phyloP scores from a whole-genome alignment of 164 flowering plant species.

The Stephania yunnanensis region DNA sequence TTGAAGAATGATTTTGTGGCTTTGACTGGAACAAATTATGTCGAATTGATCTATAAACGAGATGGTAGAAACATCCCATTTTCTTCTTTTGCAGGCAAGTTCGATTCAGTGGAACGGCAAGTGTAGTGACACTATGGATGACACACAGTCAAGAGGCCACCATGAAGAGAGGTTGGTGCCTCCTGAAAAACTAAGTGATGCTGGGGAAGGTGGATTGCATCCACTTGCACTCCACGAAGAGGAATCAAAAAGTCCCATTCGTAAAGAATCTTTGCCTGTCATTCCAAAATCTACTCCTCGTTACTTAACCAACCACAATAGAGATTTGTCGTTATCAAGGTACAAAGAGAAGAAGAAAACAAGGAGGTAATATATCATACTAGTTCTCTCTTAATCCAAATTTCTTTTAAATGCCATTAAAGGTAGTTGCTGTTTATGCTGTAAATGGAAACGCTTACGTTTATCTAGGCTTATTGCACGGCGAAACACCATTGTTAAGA shows the following conservation, averaged over 20 bases:
- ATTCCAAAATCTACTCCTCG: conserved; percentile 24
- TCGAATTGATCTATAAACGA: background rate
- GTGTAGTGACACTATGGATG: conserved; percentile 25
- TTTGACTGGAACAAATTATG: background rate
- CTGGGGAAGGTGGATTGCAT: conserved; percentile 16
- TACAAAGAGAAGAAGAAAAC: conserved; percentile 86
- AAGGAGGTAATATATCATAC: conserved; percentile 41
- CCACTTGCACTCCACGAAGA: conserved; percentile 15
- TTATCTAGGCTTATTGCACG: background rate
- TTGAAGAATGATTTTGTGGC: background rate
- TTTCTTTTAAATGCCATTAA: background rate
- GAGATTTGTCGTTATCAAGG: conserved; percentile 67
- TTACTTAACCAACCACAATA: conserved; percentile 44
- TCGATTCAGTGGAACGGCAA: conserved; percentile 25
- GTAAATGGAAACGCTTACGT: background rate
- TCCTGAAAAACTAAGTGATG: conserved; percentile 30
- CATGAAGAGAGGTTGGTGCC: conserved; percentile 25
- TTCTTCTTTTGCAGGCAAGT: conserved; percentile 30
- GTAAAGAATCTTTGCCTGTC: conserved; percentile 6
- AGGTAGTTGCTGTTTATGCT: background rate
- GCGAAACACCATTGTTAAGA: background rate
- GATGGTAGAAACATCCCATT: background rate
- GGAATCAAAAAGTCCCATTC: conserved; percentile 17
- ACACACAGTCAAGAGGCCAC: conserved; percentile 18
- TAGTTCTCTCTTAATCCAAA: background rate